Conservation (phyloP, 2,329 filamentous ascomycete genomes). For the Rhynchosporium graminicola region DNA sequence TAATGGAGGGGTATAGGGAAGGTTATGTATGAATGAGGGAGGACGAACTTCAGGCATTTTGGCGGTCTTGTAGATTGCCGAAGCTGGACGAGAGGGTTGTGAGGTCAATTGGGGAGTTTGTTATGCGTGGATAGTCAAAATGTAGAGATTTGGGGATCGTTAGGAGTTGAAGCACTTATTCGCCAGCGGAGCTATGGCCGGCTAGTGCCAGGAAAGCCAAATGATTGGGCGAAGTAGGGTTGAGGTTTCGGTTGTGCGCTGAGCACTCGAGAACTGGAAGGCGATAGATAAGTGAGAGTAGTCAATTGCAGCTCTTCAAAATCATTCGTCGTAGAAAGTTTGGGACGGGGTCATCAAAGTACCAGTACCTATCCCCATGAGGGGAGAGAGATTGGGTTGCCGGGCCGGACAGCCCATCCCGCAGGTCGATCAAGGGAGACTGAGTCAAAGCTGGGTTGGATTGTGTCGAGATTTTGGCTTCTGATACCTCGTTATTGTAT, state of each 20-base stretch:
- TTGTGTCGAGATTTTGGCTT: background rate
- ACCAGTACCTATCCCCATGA: background rate
- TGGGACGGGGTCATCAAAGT: background rate
- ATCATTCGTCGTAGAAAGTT: background rate
- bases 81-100: background rate
- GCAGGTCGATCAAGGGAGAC: background rate
- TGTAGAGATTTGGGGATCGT: no score
- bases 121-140: background rate
- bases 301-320: background rate
- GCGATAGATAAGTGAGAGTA: background rate
- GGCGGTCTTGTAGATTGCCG: background rate
- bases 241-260: background rate
- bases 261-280: background rate
- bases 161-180: no score
- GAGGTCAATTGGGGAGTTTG: background rate
- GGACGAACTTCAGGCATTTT: slow-evolving; percentile 23
- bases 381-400: background rate
- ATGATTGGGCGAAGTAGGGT: no score
- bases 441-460: background rate
- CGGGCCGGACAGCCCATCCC: background rate
- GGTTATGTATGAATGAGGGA: background rate
- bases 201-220: no score
- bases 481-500: background rate
- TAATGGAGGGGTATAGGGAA: background rate
- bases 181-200: no score